Evolutionary conservation across 2,329 filamentous ascomycete genomes (phyloP).

Genomic region (Neopestalotiopsis sp.): DNA sequence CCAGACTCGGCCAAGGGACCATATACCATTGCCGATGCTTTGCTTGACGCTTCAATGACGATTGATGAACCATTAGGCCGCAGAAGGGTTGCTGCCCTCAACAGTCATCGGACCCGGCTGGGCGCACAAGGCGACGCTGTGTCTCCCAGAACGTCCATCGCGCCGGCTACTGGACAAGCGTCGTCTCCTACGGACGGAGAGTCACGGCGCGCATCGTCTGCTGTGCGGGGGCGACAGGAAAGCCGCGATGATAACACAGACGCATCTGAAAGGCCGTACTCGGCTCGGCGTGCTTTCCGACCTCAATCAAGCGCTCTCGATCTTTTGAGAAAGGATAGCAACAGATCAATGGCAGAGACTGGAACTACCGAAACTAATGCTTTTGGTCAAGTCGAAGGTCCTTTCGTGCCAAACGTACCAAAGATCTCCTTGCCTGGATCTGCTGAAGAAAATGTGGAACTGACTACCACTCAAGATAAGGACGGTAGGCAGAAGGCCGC

Average conservation of each 20-base stretch:
- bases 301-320: constrained; percentile 65
- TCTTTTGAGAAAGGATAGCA: constrained; percentile 62
- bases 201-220: constrained; percentile 41
- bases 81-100: constrained; percentile 56
- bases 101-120: constrained; percentile 53
- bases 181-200: constrained; percentile 37
- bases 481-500: constrained; percentile 61
- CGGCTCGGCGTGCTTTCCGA: constrained; percentile 52
- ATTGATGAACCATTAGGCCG: constrained; percentile 72
- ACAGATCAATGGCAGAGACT: constrained; percentile 63
- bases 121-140: constrained; percentile 39
- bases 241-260: constrained; percentile 40
- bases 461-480: constrained; percentile 44
- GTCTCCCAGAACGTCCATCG: constrained; percentile 36
- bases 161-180: constrained; percentile 31
- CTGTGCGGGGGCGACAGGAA: constrained; percentile 30
- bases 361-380: constrained; percentile 64
- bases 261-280: constrained; percentile 46
- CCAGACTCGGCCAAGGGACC: constrained; percentile 47
- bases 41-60: constrained; percentile 89
- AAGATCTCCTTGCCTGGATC: constrained; percentile 39
- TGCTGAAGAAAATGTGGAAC: constrained; percentile 35
- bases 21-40: constrained; percentile 86
- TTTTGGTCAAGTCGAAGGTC: constrained; percentile 64
- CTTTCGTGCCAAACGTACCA: constrained; percentile 48